phyloP scores from a whole-genome alignment of 23 red algal species.

The Gracilariopsis chorda region DNA sequence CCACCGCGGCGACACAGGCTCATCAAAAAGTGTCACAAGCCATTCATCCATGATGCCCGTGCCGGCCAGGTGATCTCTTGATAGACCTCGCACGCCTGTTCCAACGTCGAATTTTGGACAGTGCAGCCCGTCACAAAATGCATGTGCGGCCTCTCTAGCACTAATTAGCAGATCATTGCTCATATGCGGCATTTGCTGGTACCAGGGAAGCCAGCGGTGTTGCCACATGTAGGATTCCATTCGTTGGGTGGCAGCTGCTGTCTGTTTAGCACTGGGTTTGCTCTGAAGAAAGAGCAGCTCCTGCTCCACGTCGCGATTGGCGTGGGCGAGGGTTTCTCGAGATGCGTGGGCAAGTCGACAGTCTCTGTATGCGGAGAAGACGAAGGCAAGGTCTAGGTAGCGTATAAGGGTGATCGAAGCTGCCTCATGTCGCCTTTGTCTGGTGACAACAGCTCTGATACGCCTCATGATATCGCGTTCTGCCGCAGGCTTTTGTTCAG shows the following conservation, averaged over 20 bases:
- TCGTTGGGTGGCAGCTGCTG: slow-evolving; percentile 4
- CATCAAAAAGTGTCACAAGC: slow-evolving; percentile 31
- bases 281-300: slow-evolving; percentile 36
- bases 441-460: slow-evolving; percentile 54
- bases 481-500: slow-evolving; percentile 2
- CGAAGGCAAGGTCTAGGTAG: slow-evolving; percentile 54
- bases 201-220: slow-evolving; percentile 68
- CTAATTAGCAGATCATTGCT: slow-evolving; percentile 47
- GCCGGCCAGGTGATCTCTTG: slow-evolving; percentile 54
- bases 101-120: slow-evolving; percentile 35
- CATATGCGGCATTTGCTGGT: slow-evolving; percentile 47
- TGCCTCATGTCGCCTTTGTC: slow-evolving; percentile 49
- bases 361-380: slow-evolving; percentile 58
- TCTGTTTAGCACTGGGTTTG: slow-evolving; percentile 32
- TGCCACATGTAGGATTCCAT: slow-evolving; percentile 65
- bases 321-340: neutral
- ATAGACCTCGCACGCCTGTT: slow-evolving; percentile 49
- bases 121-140: slow-evolving; percentile 48
- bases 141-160: slow-evolving; percentile 37
- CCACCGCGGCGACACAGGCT: slow-evolving; percentile 12
- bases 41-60: slow-evolving; percentile 59
- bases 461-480: slow-evolving; percentile 51
- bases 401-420: slow-evolving; percentile 44
- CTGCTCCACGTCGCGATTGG: slow-evolving; percentile 19
- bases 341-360: slow-evolving; percentile 19